Evolutionary conservation across 306 rosid species (phyloP), one percentile per base, ranked within the genome.

Genomic region (Fragaria nilgerrensis): DNA sequence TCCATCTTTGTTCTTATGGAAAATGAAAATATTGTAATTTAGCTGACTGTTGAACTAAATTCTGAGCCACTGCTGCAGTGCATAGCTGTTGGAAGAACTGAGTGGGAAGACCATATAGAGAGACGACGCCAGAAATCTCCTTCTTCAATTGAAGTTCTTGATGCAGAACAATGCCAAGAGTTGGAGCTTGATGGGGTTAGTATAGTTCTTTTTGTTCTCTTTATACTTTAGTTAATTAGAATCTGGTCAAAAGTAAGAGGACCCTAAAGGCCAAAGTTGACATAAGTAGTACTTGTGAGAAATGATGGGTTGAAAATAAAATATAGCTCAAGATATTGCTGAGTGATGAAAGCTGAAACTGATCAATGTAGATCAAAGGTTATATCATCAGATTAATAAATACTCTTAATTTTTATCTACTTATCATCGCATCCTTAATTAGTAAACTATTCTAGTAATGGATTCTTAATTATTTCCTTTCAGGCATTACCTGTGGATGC

Each of bases 111-210:
- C 63, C 87, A 63, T 70, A 81, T 85, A 22, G 79, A 75, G 2
- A 87, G 78, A 81, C 70, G 53, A 75, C 86, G 75, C 55, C 87
- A 74, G 68, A 84, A 87, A 73, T 78, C 84, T 78, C 86, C 87
- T 75, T 78, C 87, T 67, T 47, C 65, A 39, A 65, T 82, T 61
- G 84, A 74, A n/a, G 39, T 85, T 49, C 85, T 78, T 8, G 50
- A 77, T 81, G 70, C 56, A 77, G 58, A 74, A 37, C 81, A 78
- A 59, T 66, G 81, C 67, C 79, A 61, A 78, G 79, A 82, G 67
- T 65, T 79, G 77, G 84, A 77, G 78, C 7, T 77, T 78, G 81
- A 82, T 39, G 84, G 82, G 85, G 91, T 90, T 73, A 75, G 90
- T 58, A 55, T 37, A 22, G 56, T 67, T 56, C 7, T 3, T 70